Conservation (phyloP, 805 yeast species). For the Candida sonorensis region DNA sequence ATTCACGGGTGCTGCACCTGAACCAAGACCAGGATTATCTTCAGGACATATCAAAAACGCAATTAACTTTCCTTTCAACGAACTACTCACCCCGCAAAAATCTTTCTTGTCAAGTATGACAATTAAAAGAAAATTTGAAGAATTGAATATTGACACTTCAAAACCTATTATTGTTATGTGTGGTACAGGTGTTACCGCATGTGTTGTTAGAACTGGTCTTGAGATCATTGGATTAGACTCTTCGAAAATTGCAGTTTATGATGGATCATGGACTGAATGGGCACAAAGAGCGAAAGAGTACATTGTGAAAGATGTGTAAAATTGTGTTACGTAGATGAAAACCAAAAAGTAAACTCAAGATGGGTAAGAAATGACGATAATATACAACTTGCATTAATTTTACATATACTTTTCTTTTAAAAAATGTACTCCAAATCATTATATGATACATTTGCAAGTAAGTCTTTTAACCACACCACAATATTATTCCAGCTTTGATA, state of each 20-base stretch:
- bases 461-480: conserved; percentile 9
- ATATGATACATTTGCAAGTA: conserved; percentile 7
- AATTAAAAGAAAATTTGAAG: conserved; percentile 40
- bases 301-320: conserved; percentile 37
- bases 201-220: conserved; percentile 72
- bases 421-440: conserved; percentile 11
- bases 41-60: conserved; percentile 90
- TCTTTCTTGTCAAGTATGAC: conserved; percentile 42
- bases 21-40: conserved; percentile 81
- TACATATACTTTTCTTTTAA: too few relatives aligned
- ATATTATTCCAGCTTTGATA: conserved; percentile 16
- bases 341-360: too few relatives aligned
- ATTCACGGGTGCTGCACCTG: conserved; percentile 75
- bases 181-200: conserved; percentile 96
- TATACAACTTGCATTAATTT: too few relatives aligned
- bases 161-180: conserved; percentile 83
- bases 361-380: too few relatives aligned
- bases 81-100: conserved; percentile 45
- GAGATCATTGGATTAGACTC: conserved; percentile 43
- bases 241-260: conserved; percentile 54
- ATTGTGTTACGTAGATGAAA: too few relatives aligned
- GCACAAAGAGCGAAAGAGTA: conserved; percentile 64
- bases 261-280: conserved; percentile 91
- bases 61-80: conserved; percentile 65
- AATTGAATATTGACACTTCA: conserved; percentile 30